Conservation (phyloP, 441 rosid species). For the Erodium moschatum region DNA sequence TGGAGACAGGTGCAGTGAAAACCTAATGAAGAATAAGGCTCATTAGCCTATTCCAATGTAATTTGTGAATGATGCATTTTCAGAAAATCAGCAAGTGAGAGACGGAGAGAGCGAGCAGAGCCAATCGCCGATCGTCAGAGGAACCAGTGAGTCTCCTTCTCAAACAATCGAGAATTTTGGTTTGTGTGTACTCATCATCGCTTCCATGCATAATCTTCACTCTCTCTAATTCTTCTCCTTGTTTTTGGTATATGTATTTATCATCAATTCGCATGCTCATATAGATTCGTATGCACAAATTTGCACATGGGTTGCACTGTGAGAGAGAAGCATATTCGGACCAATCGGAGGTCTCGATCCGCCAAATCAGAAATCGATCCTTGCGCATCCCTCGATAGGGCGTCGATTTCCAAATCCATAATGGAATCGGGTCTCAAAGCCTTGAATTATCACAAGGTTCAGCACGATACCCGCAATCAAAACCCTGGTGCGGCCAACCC, state of each 20-base stretch:
- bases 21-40: neutral
- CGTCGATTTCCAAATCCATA: neutral
- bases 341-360: neutral
- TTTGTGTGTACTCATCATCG: neutral
- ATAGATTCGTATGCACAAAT: neutral
- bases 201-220: neutral
- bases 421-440: constrained; percentile 24
- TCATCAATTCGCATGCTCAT: neutral
- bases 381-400: neutral
- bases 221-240: neutral
- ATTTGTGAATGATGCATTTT: neutral
- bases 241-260: neutral
- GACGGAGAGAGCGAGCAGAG: constrained; percentile 6
- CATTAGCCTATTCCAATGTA: neutral
- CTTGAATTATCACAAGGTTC: constrained; percentile 38
- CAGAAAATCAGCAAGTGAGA: constrained; percentile 2
- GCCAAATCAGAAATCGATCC: neutral
- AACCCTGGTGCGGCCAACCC: constrained; percentile 4
- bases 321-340: neutral
- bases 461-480: constrained; percentile 25
- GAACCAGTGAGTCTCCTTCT: constrained; percentile 7
- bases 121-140: constrained; percentile 3
- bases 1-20: neutral
- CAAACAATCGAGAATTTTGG: neutral
- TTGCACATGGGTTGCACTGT: neutral